Base-by-base conservation (phyloP, 371 early-diverging fungal genomes). In the Mucor indicus region DNA sequence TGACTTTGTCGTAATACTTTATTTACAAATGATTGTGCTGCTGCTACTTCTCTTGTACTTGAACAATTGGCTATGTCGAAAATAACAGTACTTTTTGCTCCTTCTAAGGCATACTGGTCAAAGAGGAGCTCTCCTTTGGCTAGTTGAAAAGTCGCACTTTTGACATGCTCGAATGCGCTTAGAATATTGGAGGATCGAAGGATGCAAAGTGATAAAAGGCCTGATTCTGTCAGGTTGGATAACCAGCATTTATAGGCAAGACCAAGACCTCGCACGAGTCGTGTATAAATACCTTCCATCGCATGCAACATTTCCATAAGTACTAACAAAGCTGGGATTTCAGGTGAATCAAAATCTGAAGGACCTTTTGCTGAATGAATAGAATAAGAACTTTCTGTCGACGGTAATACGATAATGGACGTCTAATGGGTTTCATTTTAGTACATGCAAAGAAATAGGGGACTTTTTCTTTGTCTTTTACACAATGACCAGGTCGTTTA, bases 371-470 rank as follows among this genome's bases (percentile, higher is more conserved):
- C 56, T 6, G 62, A 49, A 54, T 78, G 77, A 10, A 57, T 32
- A 2, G 80, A 75, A 50, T 67, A 79, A 2, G 76, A 69, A 13
- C 74, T 75, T 63, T 79, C 80, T n/a, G 74, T 77, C 0, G 77
- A 62, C 1, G 80, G 74, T 50, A 75, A 50, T 32, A 59, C 68
- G 24, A 79, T 61, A 5, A 79, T 49, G 17, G 54, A 54, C 2
- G 78, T 76, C 62, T 57, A 27, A 15, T 20, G 25, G 24, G 27
- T 8, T 21, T 1, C 13, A 16, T 23, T 23, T 22, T 1, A 33
- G 1, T 0, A 23, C 21, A 21, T n/a, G 15, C 3, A 33, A n/a
- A 30, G 7, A n/a, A 44, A 8, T 9, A 35, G 7, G 1, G 4
- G 9, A 36, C 42, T 41, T 27, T 27, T 27, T 27, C 45, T 44